Percentiles rank a stretch among this genome's conserved stretches.
Conservation (phyloP, 2,329 filamentous ascomycete species). For the Fusarium albosuccineum region DNA sequence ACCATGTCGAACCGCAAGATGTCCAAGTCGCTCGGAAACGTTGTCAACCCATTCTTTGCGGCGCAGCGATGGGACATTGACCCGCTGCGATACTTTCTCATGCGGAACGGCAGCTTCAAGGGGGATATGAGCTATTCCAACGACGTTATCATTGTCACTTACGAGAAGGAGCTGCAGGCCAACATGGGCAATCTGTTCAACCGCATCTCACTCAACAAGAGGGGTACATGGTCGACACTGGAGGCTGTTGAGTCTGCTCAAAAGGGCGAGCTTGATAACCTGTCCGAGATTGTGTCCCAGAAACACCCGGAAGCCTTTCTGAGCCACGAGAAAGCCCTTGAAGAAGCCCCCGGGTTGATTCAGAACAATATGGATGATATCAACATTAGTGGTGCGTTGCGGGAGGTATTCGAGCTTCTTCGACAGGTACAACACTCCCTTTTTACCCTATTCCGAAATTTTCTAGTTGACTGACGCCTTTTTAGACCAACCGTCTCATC, state of each 20-base stretch:
- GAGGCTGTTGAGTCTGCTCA: conserved; percentile 62
- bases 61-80: conserved; percentile 91
- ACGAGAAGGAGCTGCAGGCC: conserved; percentile 82
- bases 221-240: conserved; percentile 71
- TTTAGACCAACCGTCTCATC: conserved; percentile 62
- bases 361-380: conserved; percentile 71
- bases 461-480: too few relatives aligned
- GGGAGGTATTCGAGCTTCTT: conserved; percentile 72
- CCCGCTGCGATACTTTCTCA: conserved; percentile 88
- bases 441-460: too few relatives aligned
- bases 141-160: conserved; percentile 76
- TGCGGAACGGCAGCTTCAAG: conserved; percentile 80
- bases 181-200: conserved; percentile 85
- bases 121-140: conserved; percentile 91
- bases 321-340: conserved; percentile 48
- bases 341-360: conserved; percentile 50
- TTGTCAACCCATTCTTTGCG: conserved; percentile 93
- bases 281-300: conserved; percentile 4
- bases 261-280: conserved; percentile 42
- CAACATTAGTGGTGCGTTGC: conserved; percentile 75
- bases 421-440: conserved; percentile 61
- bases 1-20: conserved; percentile 93
- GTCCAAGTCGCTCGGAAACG: conserved; percentile 95
- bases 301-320: conserved; percentile 25
- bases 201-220: conserved; percentile 75